Conservation (phyloP, 1,139 yeast species). For the Kluyveromyces marxianus region DNA sequence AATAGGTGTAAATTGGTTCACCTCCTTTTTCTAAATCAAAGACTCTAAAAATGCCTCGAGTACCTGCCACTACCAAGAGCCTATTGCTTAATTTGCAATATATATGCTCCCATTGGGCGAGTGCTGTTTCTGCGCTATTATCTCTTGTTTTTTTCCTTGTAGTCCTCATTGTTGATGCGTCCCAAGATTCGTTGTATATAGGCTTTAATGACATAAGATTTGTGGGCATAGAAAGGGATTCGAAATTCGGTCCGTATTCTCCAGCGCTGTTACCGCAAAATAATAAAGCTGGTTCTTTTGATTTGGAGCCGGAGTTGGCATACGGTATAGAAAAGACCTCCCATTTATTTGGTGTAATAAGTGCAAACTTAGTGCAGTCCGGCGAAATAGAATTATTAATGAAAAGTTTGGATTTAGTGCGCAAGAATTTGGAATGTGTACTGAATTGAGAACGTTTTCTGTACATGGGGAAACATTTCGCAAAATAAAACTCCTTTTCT, state of each 20-base stretch:
- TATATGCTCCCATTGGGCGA: constrained; percentile 51
- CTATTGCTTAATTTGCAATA: constrained; percentile 58
- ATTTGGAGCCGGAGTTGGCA: constrained; percentile 31
- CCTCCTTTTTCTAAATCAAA: constrained; percentile 53
- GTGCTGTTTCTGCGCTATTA: constrained; percentile 2
- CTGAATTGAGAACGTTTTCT: constrained; percentile 58
- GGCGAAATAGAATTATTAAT: constrained; percentile 57
- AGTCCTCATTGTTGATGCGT: constrained; percentile 5
- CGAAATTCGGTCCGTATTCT: constrained; percentile 49
- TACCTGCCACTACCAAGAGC: constrained; percentile 61
- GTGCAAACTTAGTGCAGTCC: constrained; percentile 46
- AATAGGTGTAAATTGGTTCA: constrained; percentile 57
- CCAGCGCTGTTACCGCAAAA: constrained; percentile 68
- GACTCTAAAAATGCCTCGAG: constrained; percentile 63
- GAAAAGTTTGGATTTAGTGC: constrained; percentile 42
- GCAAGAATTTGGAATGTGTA: constrained; percentile 50
- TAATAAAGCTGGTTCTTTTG: constrained; percentile 41
- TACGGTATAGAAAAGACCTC: constrained; percentile 51
- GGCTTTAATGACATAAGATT: constrained; percentile 21
- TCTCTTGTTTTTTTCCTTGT: constrained; percentile 11
- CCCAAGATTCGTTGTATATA: constrained; percentile 5
- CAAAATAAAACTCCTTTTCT: constrained; percentile 54
- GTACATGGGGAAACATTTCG: constrained; percentile 77
- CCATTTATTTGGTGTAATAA: constrained; percentile 64
- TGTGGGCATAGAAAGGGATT: constrained; percentile 29